Percentiles rank a stretch among this genome's conserved stretches.
These are phyloP conservation scores for Poterioochromonas sp. DNA, from an alignment of 352 stramenopile species.

Conservation along the genomic window DNA sequence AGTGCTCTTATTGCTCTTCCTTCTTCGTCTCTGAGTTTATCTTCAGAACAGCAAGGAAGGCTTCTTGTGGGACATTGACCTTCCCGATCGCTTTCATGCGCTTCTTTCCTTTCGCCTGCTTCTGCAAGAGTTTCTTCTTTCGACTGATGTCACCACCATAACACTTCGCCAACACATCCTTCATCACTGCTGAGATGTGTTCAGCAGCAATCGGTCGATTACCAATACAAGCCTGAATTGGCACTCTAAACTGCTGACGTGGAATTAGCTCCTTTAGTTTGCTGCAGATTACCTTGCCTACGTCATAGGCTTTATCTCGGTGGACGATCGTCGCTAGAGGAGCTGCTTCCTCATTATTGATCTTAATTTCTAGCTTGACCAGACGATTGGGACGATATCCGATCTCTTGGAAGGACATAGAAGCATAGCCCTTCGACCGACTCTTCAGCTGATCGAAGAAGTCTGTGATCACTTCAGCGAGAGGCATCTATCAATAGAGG, in stretches of 20 bases:
- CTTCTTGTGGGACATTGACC: constrained; percentile 95
- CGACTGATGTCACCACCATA: constrained; percentile 92
- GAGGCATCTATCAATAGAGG: constrained; percentile 51
- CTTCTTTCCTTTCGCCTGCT: constrained; percentile 99
- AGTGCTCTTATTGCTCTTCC: too few species aligned
- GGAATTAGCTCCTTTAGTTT: constrained; percentile 79
- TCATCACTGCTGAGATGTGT: constrained; percentile 90
- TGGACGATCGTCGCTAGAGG: constrained; percentile 64
- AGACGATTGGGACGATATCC: constrained; percentile 46
- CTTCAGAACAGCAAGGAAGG: constrained; percentile 94
- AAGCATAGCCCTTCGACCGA: constrained; percentile 92
- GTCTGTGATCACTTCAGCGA: constrained; percentile 96
- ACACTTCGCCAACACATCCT: constrained; percentile 84
- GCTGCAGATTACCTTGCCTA: constrained; percentile 54
- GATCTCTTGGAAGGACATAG: constrained; percentile 92
- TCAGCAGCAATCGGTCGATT: constrained; percentile 68
- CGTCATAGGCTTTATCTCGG: constrained; percentile 56
- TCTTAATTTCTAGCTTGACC: constrained; percentile 69
- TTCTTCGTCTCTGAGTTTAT: too few species aligned
- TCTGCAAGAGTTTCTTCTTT: constrained; percentile 99
- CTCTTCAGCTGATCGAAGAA: constrained; percentile 99
- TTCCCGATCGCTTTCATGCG: constrained; percentile 97
- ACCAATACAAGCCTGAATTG: constrained; percentile 88
- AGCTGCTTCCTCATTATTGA: constrained; percentile 66
- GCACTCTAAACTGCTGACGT: constrained; percentile 97